A percentile compares a stretch with the other conserved stretches of the same genome.
Conservation (phyloP, 2,329 filamentous ascomycete genomes). For the Scedosporium aurantiacum region DNA sequence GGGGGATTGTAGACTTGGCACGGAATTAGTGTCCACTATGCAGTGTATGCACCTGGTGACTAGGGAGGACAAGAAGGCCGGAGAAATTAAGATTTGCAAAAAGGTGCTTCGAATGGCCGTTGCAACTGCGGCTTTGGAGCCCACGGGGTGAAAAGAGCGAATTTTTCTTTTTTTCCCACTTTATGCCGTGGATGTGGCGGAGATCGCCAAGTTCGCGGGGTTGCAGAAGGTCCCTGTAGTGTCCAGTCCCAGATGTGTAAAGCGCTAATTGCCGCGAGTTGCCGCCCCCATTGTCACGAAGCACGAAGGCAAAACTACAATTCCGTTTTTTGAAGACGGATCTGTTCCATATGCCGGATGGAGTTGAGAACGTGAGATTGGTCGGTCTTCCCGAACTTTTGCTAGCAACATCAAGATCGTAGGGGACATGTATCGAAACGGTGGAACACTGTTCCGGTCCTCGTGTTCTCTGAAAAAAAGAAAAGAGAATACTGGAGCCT, state of each 20-base stretch:
- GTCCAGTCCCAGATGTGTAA: not conserved
- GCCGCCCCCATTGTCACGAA: not conserved
- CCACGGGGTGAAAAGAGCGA: not conserved
- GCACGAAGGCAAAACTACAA: too few species aligned
- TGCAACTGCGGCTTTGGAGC: not conserved
- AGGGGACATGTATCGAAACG: too few species aligned
- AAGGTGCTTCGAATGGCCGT: not conserved
- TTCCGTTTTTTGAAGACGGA: too few species aligned
- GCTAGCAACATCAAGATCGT: too few species aligned
- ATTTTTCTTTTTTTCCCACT: not conserved
- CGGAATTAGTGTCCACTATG: not conserved
- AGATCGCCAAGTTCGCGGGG: not conserved
- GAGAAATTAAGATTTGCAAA: not conserved
- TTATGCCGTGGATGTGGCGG: not conserved
- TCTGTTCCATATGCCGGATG: too few species aligned
- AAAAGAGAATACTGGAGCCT: too few species aligned
- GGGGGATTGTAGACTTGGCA: not conserved
- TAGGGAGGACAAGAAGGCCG: not conserved
- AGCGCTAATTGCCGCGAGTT: constrained; percentile 4
- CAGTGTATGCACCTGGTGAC: too few species aligned
- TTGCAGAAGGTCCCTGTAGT: not conserved
- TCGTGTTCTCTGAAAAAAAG: too few species aligned
- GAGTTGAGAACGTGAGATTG: too few species aligned
- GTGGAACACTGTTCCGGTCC: too few species aligned
- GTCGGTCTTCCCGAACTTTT: too few species aligned